phyloP scores from a whole-genome alignment of 805 yeast species.

The Kazachstania kunashirensis region DNA sequence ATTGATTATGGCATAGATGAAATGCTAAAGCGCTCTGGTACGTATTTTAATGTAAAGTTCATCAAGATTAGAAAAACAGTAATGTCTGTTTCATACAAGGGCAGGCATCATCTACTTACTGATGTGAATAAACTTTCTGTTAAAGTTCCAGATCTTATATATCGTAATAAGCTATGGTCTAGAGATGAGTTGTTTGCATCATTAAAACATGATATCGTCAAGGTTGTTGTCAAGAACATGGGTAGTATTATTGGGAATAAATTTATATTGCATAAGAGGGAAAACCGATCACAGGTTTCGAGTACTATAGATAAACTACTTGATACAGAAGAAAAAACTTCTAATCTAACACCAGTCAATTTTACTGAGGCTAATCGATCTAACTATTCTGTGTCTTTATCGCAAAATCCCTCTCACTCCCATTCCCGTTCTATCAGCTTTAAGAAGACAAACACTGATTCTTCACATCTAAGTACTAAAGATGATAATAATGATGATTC shows the following conservation, averaged over 20 bases:
- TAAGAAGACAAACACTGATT: not conserved
- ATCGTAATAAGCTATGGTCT: conserved; percentile 47
- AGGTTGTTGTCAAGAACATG: conserved; percentile 44
- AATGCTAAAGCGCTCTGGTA: conserved; percentile 66
- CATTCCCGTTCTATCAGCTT: not conserved
- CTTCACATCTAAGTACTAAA: not conserved
- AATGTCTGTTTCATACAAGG: conserved; percentile 60
- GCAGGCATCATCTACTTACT: conserved; percentile 45
- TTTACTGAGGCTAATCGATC: not conserved
- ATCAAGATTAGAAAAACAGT: conserved; percentile 40
- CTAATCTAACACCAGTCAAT: conserved; percentile 2
- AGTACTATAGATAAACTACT: conserved; percentile 16
- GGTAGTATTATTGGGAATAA: conserved; percentile 57
- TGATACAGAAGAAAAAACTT: conserved; percentile 5
- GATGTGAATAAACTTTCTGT: conserved; percentile 49
- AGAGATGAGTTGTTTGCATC: conserved; percentile 44
- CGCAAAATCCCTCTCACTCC: conserved; percentile 2
- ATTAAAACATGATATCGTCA: conserved; percentile 47
- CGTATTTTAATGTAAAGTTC: conserved; percentile 51
- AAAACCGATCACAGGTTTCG: conserved; percentile 21
- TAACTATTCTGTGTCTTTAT: conserved; percentile 2
- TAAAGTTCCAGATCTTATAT: conserved; percentile 40
- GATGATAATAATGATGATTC: not conserved
- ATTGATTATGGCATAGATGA: conserved; percentile 35
- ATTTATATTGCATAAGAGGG: conserved; percentile 37